Conservation (phyloP, 23 red algal species). For the Chondrus crispus region DNA sequence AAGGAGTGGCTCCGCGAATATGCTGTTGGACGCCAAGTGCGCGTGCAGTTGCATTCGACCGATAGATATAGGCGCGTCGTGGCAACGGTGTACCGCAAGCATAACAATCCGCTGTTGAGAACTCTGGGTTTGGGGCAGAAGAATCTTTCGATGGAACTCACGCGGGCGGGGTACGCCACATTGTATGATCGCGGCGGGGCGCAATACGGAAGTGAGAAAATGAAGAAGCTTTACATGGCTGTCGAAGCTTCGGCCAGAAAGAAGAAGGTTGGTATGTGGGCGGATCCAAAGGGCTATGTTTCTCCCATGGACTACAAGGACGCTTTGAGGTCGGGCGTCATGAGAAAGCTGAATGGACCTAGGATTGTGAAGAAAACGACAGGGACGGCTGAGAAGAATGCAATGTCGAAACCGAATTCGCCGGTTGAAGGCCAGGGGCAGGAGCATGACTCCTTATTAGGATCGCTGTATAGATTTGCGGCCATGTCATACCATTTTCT, state of each 20-base stretch:
- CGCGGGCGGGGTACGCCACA: slow-evolving; percentile 77
- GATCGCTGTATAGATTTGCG: not conserved
- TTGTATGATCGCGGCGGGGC: slow-evolving; percentile 76
- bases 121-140: slow-evolving; percentile 49
- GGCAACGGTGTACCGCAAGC: slow-evolving; percentile 53
- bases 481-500: not conserved
- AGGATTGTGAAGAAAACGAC: not conserved
- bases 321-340: not conserved
- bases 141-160: slow-evolving; percentile 78
- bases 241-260: slow-evolving; percentile 17
- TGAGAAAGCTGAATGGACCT: no score
- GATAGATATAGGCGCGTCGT: slow-evolving; percentile 84
- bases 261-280: slow-evolving; percentile 46
- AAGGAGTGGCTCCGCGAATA: slow-evolving; percentile 57
- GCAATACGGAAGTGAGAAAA: slow-evolving; percentile 49
- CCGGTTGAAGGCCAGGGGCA: not conserved
- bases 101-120: slow-evolving; percentile 34
- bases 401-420: not conserved
- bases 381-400: not conserved
- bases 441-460: not conserved
- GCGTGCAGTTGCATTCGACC: slow-evolving; percentile 48
- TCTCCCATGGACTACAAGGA: not conserved
- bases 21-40: slow-evolving; percentile 23
- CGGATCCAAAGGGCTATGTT: not conserved
- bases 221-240: slow-evolving; percentile 21